These are phyloP conservation scores for Yarrowia porcina DNA, from an alignment of 805 yeast genomes.

Conservation along the genomic window DNA sequence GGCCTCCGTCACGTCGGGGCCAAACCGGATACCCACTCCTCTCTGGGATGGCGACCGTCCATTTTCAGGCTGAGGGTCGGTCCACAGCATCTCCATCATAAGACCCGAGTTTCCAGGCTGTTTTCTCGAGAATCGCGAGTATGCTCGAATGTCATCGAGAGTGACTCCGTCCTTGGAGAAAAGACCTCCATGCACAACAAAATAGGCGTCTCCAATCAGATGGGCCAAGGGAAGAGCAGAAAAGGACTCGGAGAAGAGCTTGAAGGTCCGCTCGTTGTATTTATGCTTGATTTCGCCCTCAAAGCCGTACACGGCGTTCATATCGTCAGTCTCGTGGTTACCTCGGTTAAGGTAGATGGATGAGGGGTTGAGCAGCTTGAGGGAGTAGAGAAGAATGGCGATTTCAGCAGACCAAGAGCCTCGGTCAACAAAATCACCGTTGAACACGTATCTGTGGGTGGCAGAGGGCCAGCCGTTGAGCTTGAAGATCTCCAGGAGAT, in stretches of 20 bases:
- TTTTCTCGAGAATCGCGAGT: constrained; percentile 60
- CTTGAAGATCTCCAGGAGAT: constrained; percentile 74
- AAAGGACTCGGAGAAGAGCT: constrained; percentile 81
- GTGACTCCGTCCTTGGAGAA: constrained; percentile 73
- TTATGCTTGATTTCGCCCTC: constrained; percentile 93
- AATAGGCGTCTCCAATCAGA: constrained; percentile 68
- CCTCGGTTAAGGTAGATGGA: constrained; percentile 81
- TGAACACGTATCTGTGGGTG: constrained; percentile 75
- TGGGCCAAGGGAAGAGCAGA: constrained; percentile 83
- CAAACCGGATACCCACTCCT: constrained; percentile 95
- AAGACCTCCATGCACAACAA: constrained; percentile 95
- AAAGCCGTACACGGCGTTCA: constrained; percentile 96
- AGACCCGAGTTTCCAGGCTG: constrained; percentile 91
- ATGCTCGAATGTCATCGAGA: constrained; percentile 66
- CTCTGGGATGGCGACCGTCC: constrained; percentile 89
- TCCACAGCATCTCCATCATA: constrained; percentile 96
- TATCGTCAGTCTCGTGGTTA: constrained; percentile 93
- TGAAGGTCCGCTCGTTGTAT: constrained; percentile 74
- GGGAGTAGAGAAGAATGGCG: constrained; percentile 70
- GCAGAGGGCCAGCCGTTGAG: constrained; percentile 67
- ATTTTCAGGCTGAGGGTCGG: constrained; percentile 78
- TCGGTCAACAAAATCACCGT: constrained; percentile 97
- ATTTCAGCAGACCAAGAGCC: constrained; percentile 99
- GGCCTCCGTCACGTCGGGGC: constrained; percentile 84
- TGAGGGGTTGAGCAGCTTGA: constrained; percentile 73